These are phyloP conservation scores for Monosporozyma unispora DNA, from an alignment of 805 yeast species.

Conservation along the genomic window DNA sequence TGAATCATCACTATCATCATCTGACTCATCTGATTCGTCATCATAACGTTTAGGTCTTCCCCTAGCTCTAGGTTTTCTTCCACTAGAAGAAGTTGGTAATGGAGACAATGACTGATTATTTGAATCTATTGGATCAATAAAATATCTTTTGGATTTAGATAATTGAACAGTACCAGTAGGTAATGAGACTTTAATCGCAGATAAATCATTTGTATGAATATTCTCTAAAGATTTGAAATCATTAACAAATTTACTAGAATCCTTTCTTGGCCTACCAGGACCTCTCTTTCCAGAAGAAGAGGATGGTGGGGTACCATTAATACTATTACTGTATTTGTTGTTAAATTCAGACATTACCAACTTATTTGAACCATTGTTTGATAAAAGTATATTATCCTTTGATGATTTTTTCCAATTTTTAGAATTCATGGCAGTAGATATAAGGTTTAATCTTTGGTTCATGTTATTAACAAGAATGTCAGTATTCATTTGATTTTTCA, in stretches of 20 bases:
- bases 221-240: slow-evolving; percentile 1
- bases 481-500: slow-evolving; percentile 30
- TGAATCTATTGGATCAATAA: slow-evolving; percentile 19
- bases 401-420: slow-evolving; percentile 4
- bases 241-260: slow-evolving; percentile 4
- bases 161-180: slow-evolving; percentile 24
- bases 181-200: slow-evolving; percentile 14
- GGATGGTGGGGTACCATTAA: too few species aligned
- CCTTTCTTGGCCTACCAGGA: slow-evolving; percentile 30
- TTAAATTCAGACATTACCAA: neutral
- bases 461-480: slow-evolving; percentile 27
- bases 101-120: slow-evolving; percentile 1
- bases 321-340: neutral
- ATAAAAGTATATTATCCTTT: too few species aligned
- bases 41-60: neutral
- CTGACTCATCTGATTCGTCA: neutral
- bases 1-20: neutral
- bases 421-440: slow-evolving; percentile 3
- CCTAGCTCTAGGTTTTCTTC: neutral
- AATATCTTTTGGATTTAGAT: slow-evolving; percentile 27
- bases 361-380: neutral
- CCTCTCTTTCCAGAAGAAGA: too few species aligned
- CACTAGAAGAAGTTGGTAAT: neutral
- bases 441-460: slow-evolving; percentile 15
- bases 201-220: slow-evolving; percentile 3